Evolutionary conservation across 169 alveolate genomes (phyloP), one percentile per base, ranked within the genome.

Genomic region (Hepatocystis sp.): DNA sequence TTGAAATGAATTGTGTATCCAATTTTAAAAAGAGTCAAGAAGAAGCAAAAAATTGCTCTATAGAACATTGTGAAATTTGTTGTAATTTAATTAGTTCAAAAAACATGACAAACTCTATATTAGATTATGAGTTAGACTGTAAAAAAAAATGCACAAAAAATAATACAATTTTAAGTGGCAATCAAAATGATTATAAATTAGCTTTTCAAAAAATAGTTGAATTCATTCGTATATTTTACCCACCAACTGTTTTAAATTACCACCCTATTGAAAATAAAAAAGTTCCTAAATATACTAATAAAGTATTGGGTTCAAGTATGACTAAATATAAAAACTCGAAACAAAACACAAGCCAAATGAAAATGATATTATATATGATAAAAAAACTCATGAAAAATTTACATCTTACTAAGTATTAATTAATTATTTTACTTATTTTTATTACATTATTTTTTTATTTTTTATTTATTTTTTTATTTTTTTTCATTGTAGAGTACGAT

Each of bases 11-110:
- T 23, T 78, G 89, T 11, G 52, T 84, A 30, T 78, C 66, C 11
- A 52, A 78, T 78, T 63, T 78, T 10, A 78, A 78, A 78, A 78
- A 78, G 44, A 78, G 40, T 61, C 76, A 78, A 34, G 84, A 76
- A 76, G 88, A 55, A 49, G 89, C 89, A 60, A 78, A 78, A 78
- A 47, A 60, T 4, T 78, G 89, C 13, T 60, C 89, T n/a, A 84
- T 60, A 40, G 89, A 61, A 36, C 78, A 21, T 44, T 78, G 89
- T 60, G 89, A 78, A 78, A 78, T 61, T 28, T 78, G 89, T 78
- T 78, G 89, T 55, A 78, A 51, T 49, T 78, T 78, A 51, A 25
- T 34, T 27, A 60, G 49, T 47, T 30, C 63, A 56, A 71, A 71
- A 46, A n/a, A 58, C 23, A 27, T 21, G 34, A 27, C 78, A 47